phyloP scores from a whole-genome alignment of 129 eudicot genomes.

The Chrysanthemum lavandulifolium region DNA sequence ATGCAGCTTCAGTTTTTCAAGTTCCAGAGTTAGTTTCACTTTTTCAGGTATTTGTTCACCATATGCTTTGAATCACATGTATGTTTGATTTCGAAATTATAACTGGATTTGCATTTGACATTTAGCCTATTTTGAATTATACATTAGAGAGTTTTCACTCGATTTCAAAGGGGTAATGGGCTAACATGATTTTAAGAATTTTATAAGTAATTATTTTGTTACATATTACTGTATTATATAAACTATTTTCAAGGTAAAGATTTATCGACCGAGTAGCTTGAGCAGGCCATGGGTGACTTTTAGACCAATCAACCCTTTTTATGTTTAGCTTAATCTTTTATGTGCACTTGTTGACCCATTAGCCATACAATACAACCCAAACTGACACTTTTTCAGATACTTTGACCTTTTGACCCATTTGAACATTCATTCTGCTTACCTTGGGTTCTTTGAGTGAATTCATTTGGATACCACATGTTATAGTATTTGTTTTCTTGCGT shows the following conservation, averaged over 20 bases:
- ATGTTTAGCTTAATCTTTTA: not conserved
- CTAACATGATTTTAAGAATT: too few species aligned
- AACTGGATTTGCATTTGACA: not conserved
- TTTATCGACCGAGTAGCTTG: too few species aligned
- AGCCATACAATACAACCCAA: not conserved
- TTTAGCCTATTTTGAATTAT: not conserved
- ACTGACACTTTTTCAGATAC: not conserved
- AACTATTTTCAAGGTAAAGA: too few species aligned
- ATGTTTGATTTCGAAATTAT: not conserved
- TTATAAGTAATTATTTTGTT: too few species aligned
- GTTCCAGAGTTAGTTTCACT: slow-evolving; percentile 64
- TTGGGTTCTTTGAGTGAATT: slow-evolving; percentile 1
- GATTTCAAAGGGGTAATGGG: not conserved
- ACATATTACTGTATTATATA: too few species aligned
- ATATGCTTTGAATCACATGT: not conserved
- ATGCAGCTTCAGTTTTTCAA: slow-evolving; percentile 63
- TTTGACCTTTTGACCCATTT: not conserved
- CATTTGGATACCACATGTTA: too few species aligned
- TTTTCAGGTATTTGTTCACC: slow-evolving; percentile 50
- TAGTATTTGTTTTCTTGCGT: too few species aligned
- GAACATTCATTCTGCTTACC: not conserved
- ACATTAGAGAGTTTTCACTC: not conserved
- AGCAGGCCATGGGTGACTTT: not conserved
- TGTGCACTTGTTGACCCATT: not conserved
- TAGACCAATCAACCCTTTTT: not conserved